A percentile compares a stretch with the other conserved stretches of the same genome.
These are phyloP conservation scores for Penicillium samsonianum DNA, from an alignment of 495 filamentous ascomycete species.

Conservation along the genomic window DNA sequence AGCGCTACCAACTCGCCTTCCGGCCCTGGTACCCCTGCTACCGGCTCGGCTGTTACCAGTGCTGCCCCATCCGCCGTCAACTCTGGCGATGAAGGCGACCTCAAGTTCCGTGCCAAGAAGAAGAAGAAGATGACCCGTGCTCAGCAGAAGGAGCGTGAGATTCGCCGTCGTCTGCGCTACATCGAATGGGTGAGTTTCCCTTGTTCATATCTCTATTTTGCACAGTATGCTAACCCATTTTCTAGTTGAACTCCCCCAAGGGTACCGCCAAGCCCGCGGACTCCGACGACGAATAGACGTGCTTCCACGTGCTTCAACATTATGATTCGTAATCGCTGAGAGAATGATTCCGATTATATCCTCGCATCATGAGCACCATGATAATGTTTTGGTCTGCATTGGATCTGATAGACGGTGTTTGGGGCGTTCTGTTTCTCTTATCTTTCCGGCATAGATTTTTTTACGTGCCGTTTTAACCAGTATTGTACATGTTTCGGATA, in stretches of 20 bases:
- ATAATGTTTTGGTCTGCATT: slow-evolving; percentile 27
- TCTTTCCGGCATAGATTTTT: slow-evolving; percentile 11
- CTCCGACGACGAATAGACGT: slow-evolving; percentile 71
- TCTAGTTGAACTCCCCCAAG: slow-evolving; percentile 56
- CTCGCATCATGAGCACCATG: slow-evolving; percentile 28
- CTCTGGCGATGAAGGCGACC: slow-evolving; percentile 79
- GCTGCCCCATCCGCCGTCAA: slow-evolving; percentile 74
- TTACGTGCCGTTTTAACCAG: slow-evolving; percentile 5
- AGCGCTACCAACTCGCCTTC: slow-evolving; percentile 61
- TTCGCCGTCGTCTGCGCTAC: slow-evolving; percentile 82
- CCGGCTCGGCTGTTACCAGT: slow-evolving; percentile 56
- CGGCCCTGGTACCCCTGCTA: slow-evolving; percentile 53
- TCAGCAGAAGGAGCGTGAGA: slow-evolving; percentile 91
- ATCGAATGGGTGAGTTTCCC: slow-evolving; percentile 76
- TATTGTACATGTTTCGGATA: slow-evolving; percentile 15
- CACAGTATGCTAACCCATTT: slow-evolving; percentile 27
- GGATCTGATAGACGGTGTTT: slow-evolving; percentile 34
- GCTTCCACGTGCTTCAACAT: slow-evolving; percentile 11
- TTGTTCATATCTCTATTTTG: background rate
- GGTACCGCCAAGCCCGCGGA: slow-evolving; percentile 77
- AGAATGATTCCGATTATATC: slow-evolving; percentile 19
- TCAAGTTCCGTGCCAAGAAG: slow-evolving; percentile 93
- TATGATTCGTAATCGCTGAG: slow-evolving; percentile 27
- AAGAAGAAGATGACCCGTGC: slow-evolving; percentile 99
- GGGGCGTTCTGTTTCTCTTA: slow-evolving; percentile 16